A percentile compares a stretch with the other conserved stretches of the same genome.
These are phyloP conservation scores for Rhodomyrtus psidioides DNA, from an alignment of 441 rosid genomes.

Conservation along the genomic window DNA sequence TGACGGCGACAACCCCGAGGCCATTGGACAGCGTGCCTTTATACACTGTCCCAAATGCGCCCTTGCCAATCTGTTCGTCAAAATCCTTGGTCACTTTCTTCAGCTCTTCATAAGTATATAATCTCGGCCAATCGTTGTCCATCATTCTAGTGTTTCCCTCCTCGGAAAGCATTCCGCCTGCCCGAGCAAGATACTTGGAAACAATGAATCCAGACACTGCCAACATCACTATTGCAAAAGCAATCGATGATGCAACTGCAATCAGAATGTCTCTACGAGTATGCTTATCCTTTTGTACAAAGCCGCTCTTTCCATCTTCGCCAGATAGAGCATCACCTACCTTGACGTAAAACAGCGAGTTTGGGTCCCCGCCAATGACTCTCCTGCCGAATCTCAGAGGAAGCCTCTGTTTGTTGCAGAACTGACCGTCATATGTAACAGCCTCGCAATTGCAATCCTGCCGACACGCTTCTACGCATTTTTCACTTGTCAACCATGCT, in stretches of 20 bases:
- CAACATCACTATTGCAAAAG: not conserved
- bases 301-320: not conserved
- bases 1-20: not conserved
- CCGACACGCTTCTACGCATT: constrained; percentile 8
- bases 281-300: not conserved
- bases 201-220: not conserved
- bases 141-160: not conserved
- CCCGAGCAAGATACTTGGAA: not conserved
- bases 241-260: not conserved
- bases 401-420: constrained; percentile 18
- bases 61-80: constrained; percentile 25
- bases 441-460: constrained; percentile 25
- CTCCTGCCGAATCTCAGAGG: constrained; percentile 25
- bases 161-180: not conserved
- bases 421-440: not conserved
- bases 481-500: not conserved
- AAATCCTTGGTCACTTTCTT: constrained; percentile 18
- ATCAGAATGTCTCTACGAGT: not conserved
- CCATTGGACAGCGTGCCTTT: not conserved
- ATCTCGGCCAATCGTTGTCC: not conserved
- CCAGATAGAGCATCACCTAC: not conserved
- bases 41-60: constrained; percentile 15
- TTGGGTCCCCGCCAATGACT: not conserved
- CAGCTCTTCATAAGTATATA: constrained; percentile 23
- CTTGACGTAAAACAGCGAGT: constrained; percentile 13